Evolutionary conservation across 106 monocot species (phyloP), one percentile per base, ranked within the genome.

Genomic region (Dendrobium nobile): DNA sequence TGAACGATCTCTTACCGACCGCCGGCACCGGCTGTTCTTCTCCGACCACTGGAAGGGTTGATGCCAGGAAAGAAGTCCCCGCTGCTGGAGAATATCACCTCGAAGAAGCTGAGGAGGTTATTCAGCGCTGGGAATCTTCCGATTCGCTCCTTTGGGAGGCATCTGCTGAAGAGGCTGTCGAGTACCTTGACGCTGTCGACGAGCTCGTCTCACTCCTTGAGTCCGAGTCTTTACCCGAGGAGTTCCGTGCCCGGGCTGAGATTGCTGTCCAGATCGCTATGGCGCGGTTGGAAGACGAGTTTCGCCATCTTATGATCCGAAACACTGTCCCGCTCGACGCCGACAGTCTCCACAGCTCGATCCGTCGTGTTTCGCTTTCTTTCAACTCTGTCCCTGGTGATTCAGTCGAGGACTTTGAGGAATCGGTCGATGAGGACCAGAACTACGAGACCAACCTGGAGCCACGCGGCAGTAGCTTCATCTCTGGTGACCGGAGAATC

Each of bases 261-360:
- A 83, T 72, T 15, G 72, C 82, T 41, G 82, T 95, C 76, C 95
- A 95, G 86, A 83, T 83, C 54, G 85, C 92, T 44, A 90, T 92
- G 90, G 59, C 83, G 2, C 82, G 84, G 79, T 84, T 95, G 17
- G 95, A 92, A 77, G 95, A 95, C 51, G 95, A 95, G 87, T 90
- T 95, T 76, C 88, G 89, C 24, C 78, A 85, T 61, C 74, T 92
- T 77, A 89, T 95, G 77, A 83, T 86, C 55, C 85, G 80, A 9
- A 88, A 84, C 82, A 80, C 85, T 18, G 82, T 80, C n/a, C 84
- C 84, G 9, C 80, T 93, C 54, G 90, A 88, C 42, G 64, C 86
- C 22, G 87, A 85, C 15, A 75, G 85, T 75, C 55, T 89, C 31
- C 79, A 78, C 70, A 41, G 70, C 75, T 48, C 82, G 59, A 77